Conservation (phyloP, 2,329 filamentous ascomycete species). For the Venturia pyrina region DNA sequence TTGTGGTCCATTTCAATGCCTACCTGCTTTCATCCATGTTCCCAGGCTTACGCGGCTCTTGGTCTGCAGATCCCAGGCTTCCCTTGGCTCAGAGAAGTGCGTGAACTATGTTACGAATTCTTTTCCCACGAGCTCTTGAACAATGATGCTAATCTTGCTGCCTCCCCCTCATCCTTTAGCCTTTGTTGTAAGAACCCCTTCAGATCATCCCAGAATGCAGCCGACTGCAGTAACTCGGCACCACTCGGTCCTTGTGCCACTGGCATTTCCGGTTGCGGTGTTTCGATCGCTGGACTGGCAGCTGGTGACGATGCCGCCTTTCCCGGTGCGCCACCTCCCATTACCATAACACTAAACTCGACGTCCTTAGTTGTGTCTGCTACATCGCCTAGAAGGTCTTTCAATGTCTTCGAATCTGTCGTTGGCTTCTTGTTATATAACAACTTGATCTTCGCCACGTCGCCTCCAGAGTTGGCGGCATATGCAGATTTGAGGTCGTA, state of each 20-base stretch:
- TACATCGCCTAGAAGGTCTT: conserved; percentile 51
- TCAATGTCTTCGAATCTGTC: conserved; percentile 63
- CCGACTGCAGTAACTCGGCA: conserved; percentile 52
- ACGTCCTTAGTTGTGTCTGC: conserved; percentile 36
- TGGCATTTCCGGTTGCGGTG: conserved; percentile 19
- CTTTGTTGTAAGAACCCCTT: conserved; percentile 70
- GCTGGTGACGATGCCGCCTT: conserved; percentile 27
- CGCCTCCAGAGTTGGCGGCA: conserved; percentile 50
- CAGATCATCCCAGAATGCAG: conserved; percentile 80
- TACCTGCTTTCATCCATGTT: background rate
- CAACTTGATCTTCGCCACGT: conserved; percentile 73
- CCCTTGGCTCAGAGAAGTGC: background rate
- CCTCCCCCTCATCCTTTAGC: conserved; percentile 58
- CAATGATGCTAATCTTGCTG: conserved; percentile 25
- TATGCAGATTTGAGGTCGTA: conserved; percentile 69
- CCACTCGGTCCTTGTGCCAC: conserved; percentile 46
- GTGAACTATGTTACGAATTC: background rate
- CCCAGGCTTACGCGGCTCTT: background rate
- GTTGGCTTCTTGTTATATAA: conserved; percentile 82
- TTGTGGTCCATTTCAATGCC: background rate
- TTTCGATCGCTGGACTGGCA: conserved; percentile 16
- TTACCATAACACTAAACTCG: conserved; percentile 81
- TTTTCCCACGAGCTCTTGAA: conserved; percentile 11
- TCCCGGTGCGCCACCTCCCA: conserved; percentile 52
- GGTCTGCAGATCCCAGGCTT: background rate